Evolutionary conservation across 2,329 filamentous ascomycete species (phyloP), one percentile per base, ranked within the genome.

Genomic region (Ceratocystis lukuohia): DNA sequence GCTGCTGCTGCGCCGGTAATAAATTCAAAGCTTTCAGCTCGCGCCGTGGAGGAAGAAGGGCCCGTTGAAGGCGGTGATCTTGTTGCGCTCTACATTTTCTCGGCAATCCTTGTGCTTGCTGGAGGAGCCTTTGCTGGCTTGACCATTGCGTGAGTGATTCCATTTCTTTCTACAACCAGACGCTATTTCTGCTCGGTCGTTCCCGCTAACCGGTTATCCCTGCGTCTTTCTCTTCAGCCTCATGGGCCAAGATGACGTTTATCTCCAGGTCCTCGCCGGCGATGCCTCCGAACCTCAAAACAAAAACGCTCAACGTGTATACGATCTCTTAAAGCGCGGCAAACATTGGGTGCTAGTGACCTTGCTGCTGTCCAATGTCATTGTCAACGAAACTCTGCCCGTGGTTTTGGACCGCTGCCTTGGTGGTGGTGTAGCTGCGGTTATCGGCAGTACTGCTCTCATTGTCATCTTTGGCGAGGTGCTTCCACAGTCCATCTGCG

Each of bases 291-390:
- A 88, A 66, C 80, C 86, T n/a, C 93, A 97, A 77, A 87, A 87
- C 72, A 90, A 86, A 73, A 91, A 96, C 73, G 94, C 94, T 0
- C 84, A 83, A 66, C 87, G 85, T 70, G 94, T 99, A 10, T 81
- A 94, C 71, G 81, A 85, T 56, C 79, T 99, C 33, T 78, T 99
- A 66, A 85, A 90, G 70, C 88, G 84, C 71, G 94, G 94, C 72
- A 99, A 99, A 75, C 94, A 99, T 76, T 99, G 94, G 94, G 93
- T 99, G 22, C 80, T 99, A 67, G 94, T 99, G 65, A 97, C 94
- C 2, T 79, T 99, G 30, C 82, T 99, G 6, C 80, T 99, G 66
- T 91, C 91, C 75, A 99, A 99, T 75, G 94, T 99, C 73, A 95
- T 99, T 72, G 96, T 95, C 70, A 97, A 99, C 75, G 94, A 97